Base-by-base conservation (phyloP, 1,139 yeast genomes). In the Hyphopichia fennica region DNA sequence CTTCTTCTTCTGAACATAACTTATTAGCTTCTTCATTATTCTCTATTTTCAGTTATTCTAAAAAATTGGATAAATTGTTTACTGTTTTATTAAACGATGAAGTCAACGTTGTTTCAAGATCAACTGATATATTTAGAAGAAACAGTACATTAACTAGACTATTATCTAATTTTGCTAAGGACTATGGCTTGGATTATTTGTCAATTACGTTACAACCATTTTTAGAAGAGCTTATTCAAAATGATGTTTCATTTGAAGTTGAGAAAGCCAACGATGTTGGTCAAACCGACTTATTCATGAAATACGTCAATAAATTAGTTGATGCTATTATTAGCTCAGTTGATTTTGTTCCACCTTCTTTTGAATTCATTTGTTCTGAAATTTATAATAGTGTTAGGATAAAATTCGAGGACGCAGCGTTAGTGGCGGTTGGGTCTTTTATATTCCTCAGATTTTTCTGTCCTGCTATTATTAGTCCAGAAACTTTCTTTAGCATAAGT, bases 401-500 rank as follows among this genome's bases (percentile, higher is more conserved):
- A 17, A 83, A 82, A 52, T 87, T 87, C 52, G 87, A 90, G 1
- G 86, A 81, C 37, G 78, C 86, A 41, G 82, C 81, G 35, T 63
- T 75, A 39, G 74, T 82, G 31, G 95, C 96, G 1, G 88, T 90
- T 30, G 96, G 97, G 0, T 90, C 96, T 0, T 91, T 88, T 57
- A 70, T 91, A 41, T 91, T 93, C 57, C 70, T 93, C 50, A 73
- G 98, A 46, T 85, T 87, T 52, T 77, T 89, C 47, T 90, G 96
- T 57, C 98, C 99, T 8, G 96, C 96, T 0, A 82, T 93, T 47
- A 91, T 91, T 13, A 84, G 93, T 36, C 97, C 98, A 0, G 96
- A 88, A 49, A 76, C 89, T 3, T 70, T 65, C 44, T 67, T 73
- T 43, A 66, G 62, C 39, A 80, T 85, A 42, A 70, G 70, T 19